These are phyloP conservation scores for Hsuehochloa calcarea DNA, from an alignment of 176 grass and related monocot genomes.

Conservation along the genomic window DNA sequence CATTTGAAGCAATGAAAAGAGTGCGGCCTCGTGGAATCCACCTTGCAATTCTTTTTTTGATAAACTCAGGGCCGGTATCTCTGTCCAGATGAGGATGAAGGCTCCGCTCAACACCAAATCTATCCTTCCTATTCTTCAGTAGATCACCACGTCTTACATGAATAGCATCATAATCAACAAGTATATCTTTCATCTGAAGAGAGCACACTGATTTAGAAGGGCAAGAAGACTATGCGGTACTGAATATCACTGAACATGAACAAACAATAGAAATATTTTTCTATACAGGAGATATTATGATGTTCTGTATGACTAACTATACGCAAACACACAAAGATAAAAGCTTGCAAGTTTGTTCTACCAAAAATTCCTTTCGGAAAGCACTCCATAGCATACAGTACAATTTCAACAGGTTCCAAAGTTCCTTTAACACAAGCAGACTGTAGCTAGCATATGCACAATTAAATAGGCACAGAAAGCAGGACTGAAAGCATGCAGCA, in stretches of 20 bases:
- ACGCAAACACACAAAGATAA: neutral
- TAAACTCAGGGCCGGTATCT: conserved; percentile 89
- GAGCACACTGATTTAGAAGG: neutral
- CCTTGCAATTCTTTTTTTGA: conserved; percentile 73
- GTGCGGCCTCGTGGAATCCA: conserved; percentile 83
- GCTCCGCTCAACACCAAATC: conserved; percentile 77
- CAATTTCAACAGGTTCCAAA: neutral
- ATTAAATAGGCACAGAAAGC: neutral
- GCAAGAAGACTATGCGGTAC: neutral
- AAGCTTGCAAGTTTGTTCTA: neutral
- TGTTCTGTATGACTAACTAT: neutral
- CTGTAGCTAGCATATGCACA: neutral
- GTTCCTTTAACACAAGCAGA: neutral
- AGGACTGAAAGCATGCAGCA: neutral
- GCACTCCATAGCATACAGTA: neutral
- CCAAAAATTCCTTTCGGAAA: neutral
- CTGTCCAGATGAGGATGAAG: conserved; percentile 94
- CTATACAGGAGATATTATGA: conserved; percentile 5
- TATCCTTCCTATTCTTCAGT: conserved; percentile 86
- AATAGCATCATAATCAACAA: conserved; percentile 96
- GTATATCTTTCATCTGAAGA: conserved; percentile 71
- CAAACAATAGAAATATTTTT: conserved; percentile 24
- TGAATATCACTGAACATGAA: conserved; percentile 21
- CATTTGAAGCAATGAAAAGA: conserved; percentile 91
- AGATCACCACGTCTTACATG: conserved; percentile 93